Conservation (phyloP, 352 stramenopile genomes). For the Phytopythium boreale region DNA sequence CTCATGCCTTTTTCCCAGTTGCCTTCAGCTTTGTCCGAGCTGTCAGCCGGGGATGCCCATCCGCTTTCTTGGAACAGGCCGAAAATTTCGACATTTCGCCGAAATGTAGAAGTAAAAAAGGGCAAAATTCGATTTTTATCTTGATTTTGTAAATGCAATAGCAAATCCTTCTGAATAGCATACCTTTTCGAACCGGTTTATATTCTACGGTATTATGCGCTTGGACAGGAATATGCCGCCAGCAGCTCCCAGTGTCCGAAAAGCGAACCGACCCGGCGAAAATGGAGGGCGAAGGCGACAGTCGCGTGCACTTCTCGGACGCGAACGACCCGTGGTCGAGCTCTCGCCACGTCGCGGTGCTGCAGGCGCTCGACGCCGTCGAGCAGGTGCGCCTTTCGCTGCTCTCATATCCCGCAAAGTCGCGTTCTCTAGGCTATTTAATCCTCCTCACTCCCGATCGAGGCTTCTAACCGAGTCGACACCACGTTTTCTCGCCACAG, state of each 20-base stretch:
- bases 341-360: conserved; percentile 68
- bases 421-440: neutral
- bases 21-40: neutral
- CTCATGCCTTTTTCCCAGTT: neutral
- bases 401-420: neutral
- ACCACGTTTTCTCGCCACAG: conserved; percentile 24
- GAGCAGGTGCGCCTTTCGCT: conserved; percentile 50
- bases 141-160: no score
- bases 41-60: neutral
- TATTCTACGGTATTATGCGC: neutral
- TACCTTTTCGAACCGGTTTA: neutral
- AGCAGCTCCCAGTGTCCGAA: neutral
- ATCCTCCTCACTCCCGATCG: no score
- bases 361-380: conserved; percentile 69
- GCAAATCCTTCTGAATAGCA: neutral
- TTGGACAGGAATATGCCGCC: neutral
- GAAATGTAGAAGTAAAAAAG: no score
- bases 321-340: conserved; percentile 61
- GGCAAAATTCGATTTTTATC: no score
- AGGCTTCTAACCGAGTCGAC: neutral
- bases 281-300: conserved; percentile 66
- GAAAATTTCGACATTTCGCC: no score
- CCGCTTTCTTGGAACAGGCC: conserved; percentile 2
- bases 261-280: neutral
- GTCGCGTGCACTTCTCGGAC: conserved; percentile 80